phyloP scores from a whole-genome alignment of 2,329 filamentous ascomycete species.

The Pseudogymnoascus sp. region DNA sequence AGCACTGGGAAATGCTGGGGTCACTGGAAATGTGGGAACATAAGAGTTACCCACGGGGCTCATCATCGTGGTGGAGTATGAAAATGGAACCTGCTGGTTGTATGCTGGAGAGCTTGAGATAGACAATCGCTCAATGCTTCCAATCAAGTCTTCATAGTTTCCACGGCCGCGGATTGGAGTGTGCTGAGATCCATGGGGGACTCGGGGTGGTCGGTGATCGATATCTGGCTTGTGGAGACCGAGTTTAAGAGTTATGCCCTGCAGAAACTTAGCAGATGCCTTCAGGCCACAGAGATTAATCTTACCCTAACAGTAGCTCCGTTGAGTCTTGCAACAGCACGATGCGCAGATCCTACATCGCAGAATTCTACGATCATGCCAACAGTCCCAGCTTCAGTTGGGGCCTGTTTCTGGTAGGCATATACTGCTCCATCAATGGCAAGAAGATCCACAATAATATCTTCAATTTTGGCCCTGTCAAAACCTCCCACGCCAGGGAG shows the following conservation, averaged over 20 bases:
- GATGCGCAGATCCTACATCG: constrained; percentile 37
- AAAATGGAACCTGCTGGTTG: constrained; percentile 1
- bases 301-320: constrained; percentile 25
- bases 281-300: too few species aligned
- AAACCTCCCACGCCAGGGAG: constrained; percentile 19
- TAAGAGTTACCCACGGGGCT: constrained; percentile 14
- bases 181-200: neutral
- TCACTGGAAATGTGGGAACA: neutral
- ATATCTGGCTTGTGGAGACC: constrained; percentile 11
- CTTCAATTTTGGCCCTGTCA: constrained; percentile 28
- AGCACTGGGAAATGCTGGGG: neutral
- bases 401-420: constrained; percentile 38
- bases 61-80: constrained; percentile 7
- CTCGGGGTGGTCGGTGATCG: neutral
- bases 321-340: constrained; percentile 34
- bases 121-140: constrained; percentile 7
- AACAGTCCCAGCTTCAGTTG: constrained; percentile 35
- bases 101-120: neutral
- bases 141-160: constrained; percentile 5
- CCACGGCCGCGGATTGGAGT: constrained; percentile 9
- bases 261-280: neutral
- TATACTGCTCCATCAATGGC: constrained; percentile 42
- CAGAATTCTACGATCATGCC: constrained; percentile 45
- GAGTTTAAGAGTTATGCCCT: constrained; percentile 7
- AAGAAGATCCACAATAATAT: constrained; percentile 35